Evolutionary conservation across 163 green algal species (phyloP), one percentile per base, ranked within the genome.

Genomic region (Coccomyxa subellipsoidea): DNA sequence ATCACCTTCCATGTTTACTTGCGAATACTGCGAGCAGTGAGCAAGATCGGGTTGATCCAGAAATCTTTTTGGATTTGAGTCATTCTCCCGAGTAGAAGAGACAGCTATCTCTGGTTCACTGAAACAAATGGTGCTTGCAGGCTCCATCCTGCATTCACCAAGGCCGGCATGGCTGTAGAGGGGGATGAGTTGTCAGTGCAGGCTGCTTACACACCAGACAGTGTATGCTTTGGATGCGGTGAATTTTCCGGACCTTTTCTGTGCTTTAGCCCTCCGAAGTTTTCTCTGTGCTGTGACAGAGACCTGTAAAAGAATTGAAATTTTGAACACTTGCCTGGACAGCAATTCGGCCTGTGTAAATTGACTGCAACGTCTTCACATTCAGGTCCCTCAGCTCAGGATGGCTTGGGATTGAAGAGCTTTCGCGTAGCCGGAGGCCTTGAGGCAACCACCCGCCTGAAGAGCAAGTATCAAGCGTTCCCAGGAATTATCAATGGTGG

Each of bases 401-500:
- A 87, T 7, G 88, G 85, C 47, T 82, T 93, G 53, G 76, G 85
- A 10, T 81, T 92, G 54, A 75, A 39, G 12, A 88, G 81, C 80
- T 92, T 85, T 79, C 76, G 88, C 25, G 85, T 89, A 23, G 54
- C 86, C 10, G 85, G 88, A 21, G 93, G 93, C 15, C 86, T 82
- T 29, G 18, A 95, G 81, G 92, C 89, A 7, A 81, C 70, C 0
- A 73, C 94, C 0, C 59, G 31, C 6, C 78, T 96, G 4, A 31
- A 81, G 76, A 15, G 40, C 4, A 88, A 89, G 77, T 95, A 95
- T 85, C 91, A 89, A 53, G 91, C 92, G 29, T 96, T 96, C 82
- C 93, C 92, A 23, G 78, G 93, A 81, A 94, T 97, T 35, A 82
- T 96, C 21, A 96, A 95, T 82, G 94, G 94, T 4, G 94, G 94